These are phyloP conservation scores for Penicillium polonicum DNA, from an alignment of 2,329 filamentous ascomycete species.

Conservation along the genomic window DNA sequence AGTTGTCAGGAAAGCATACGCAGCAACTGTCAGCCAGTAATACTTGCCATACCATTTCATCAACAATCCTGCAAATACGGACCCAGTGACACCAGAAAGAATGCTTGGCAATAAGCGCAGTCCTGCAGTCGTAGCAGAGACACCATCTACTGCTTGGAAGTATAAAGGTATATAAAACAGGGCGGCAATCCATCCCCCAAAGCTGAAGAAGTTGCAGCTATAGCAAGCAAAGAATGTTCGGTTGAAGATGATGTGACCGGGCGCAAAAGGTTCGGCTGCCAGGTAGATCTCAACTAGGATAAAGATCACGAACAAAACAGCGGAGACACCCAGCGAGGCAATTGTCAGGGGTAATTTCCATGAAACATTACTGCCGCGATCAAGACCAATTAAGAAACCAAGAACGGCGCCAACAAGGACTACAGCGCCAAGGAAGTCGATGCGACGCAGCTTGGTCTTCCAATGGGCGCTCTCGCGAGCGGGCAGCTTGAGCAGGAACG, in stretches of 20 bases:
- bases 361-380: constrained; percentile 69
- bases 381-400: constrained; percentile 66
- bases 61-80: constrained; percentile 62
- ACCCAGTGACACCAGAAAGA: constrained; percentile 60
- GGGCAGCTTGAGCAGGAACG: constrained; percentile 62
- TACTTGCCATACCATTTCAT: constrained; percentile 71
- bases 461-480: constrained; percentile 59
- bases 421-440: constrained; percentile 72
- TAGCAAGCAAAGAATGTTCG: constrained; percentile 66
- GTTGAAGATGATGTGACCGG: constrained; percentile 70
- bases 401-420: constrained; percentile 66
- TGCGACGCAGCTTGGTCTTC: constrained; percentile 62
- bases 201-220: constrained; percentile 69
- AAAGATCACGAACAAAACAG: constrained; percentile 65
- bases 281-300: constrained; percentile 66
- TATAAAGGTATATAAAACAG: constrained; percentile 76
- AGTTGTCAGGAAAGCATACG: constrained; percentile 55
- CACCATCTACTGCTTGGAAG: constrained; percentile 69
- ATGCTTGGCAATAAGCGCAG: constrained; percentile 67
- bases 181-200: constrained; percentile 59
- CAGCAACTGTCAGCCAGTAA: constrained; percentile 64
- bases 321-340: constrained; percentile 55
- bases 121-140: constrained; percentile 64
- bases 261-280: constrained; percentile 70
- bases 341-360: constrained; percentile 63